Base-by-base conservation (phyloP, 2,329 filamentous ascomycete species). In the Monilinia polystroma region DNA sequence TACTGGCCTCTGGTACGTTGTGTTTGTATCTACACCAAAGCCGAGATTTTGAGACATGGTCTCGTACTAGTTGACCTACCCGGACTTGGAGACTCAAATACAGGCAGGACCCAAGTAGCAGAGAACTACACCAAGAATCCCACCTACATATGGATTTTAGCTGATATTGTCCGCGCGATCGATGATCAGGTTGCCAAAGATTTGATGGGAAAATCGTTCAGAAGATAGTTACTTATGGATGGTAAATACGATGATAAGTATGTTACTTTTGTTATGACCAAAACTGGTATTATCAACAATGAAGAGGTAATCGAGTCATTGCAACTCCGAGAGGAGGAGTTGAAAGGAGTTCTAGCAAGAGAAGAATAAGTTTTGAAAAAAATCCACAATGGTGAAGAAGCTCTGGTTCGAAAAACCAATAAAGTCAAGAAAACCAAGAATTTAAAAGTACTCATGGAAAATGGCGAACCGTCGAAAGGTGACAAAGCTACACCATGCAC, bases 1-100 rank as follows among this genome's bases (percentile, higher is more conserved):
- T 60, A 32, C 20, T 60, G 47, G 63, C 54, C 63, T n/a, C 26
- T 60, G 26, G 63, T 66, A 0, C 63, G 63, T 29, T 66, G 63
- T 2, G 55, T 66, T 45, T 55, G 47, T 0, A 35, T 66, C 0
- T 60, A 45, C 32, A 52, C 35, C 1, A 66, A 60, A 20, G 26
- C 63, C 1, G 20, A 66, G 18, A 29, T 60, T 4, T 14, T 66
- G 1, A 18, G 55, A 23, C 32, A 66, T 60, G 63, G 63, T 0
- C 43, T 66, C 14, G 63, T 66, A 4, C 18, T 60, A 1, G 63
- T 66, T 3, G 54, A 60, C 14, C 6, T 66, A 7, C 63, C 55
- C 10, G 63, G 63, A 0, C 45, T 66, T 1, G 63, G 63, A 60
- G 63, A 66, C 6, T 66, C 63, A 0, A 66, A 60, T 5, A 43